Evolutionary conservation across 2,329 filamentous ascomycete species (phyloP).

Genomic region (Coleophoma eucalyptorum): DNA sequence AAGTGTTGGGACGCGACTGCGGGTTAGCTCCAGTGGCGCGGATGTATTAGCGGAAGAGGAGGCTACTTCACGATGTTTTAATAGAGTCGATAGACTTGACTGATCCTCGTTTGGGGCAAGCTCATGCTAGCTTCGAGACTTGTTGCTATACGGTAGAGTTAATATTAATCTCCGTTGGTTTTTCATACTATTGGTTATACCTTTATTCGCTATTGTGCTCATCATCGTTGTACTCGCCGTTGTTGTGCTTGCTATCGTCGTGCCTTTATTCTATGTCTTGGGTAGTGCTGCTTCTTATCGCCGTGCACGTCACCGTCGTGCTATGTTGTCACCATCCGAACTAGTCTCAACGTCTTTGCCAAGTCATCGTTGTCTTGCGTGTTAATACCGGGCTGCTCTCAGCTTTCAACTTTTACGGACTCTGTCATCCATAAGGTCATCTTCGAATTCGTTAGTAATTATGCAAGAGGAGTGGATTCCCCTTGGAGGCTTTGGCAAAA

Average conservation of each 20-base stretch:
- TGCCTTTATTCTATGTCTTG: neutral
- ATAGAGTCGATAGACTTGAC: too few relatives aligned
- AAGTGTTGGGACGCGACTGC: too few relatives aligned
- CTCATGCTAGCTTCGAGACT: too few relatives aligned
- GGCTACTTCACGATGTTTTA: too few relatives aligned
- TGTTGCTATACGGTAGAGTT: too few relatives aligned
- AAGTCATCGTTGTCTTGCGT: conserved; percentile 11
- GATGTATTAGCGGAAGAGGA: too few relatives aligned
- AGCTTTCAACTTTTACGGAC: conserved; percentile 6
- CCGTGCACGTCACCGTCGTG: conserved; percentile 1
- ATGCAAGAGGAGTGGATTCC: neutral
- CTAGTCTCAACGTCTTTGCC: conserved; percentile 11
- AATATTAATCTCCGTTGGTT: too few relatives aligned
- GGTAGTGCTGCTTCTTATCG: neutral
- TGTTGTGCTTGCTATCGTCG: neutral
- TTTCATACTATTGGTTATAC: too few relatives aligned
- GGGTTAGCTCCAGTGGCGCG: too few relatives aligned
- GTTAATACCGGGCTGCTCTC: conserved; percentile 11
- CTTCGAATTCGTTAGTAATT: conserved; percentile 14
- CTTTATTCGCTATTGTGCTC: too few relatives aligned
- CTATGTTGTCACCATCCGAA: conserved; percentile 9
- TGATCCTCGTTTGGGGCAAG: too few relatives aligned
- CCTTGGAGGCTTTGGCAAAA: neutral
- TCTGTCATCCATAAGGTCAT: conserved; percentile 14
- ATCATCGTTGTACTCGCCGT: too few relatives aligned